Conservation (phyloP, 208 protist genomes). For the Wallacemonas collosoma region DNA sequence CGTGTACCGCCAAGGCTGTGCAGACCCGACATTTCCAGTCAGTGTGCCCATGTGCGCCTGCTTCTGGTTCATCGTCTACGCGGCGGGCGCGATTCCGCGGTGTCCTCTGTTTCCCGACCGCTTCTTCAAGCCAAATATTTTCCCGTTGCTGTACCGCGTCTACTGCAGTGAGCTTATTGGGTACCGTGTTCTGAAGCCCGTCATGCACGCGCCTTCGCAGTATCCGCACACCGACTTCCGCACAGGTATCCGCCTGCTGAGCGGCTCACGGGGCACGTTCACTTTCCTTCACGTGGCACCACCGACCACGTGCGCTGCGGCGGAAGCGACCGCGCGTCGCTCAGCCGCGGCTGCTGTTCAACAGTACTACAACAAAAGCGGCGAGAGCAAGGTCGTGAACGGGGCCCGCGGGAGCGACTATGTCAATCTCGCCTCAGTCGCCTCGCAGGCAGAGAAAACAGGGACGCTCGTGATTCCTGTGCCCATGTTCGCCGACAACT, state of each 20-base stretch:
- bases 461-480: slow-evolving; percentile 69
- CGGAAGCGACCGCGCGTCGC: background rate
- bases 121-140: slow-evolving; percentile 64
- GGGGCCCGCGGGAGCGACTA: slow-evolving; percentile 4
- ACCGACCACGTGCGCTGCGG: background rate
- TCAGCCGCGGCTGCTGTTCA: slow-evolving; percentile 1
- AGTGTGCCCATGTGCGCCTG: slow-evolving; percentile 22
- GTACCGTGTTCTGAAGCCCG: slow-evolving; percentile 44
- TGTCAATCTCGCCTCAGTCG: slow-evolving; percentile 7
- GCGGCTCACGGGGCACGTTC: slow-evolving; percentile 10
- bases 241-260: slow-evolving; percentile 59
- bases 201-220: slow-evolving; percentile 55
- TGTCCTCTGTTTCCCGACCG: slow-evolving; percentile 56
- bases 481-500: slow-evolving; percentile 90
- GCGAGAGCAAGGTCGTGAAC: background rate
- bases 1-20: slow-evolving; percentile 32
- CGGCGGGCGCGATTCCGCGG: slow-evolving; percentile 45
- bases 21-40: slow-evolving; percentile 19
- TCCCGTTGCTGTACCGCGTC: slow-evolving; percentile 58
- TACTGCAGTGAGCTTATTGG: slow-evolving; percentile 77
- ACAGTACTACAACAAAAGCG: background rate
- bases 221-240: slow-evolving; percentile 85
- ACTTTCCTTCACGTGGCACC: background rate
- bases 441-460: slow-evolving; percentile 4
- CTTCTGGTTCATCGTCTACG: slow-evolving; percentile 40